These are phyloP conservation scores for Fusarium sp. DNA, from an alignment of 2,329 filamentous ascomycete genomes.

Conservation along the genomic window DNA sequence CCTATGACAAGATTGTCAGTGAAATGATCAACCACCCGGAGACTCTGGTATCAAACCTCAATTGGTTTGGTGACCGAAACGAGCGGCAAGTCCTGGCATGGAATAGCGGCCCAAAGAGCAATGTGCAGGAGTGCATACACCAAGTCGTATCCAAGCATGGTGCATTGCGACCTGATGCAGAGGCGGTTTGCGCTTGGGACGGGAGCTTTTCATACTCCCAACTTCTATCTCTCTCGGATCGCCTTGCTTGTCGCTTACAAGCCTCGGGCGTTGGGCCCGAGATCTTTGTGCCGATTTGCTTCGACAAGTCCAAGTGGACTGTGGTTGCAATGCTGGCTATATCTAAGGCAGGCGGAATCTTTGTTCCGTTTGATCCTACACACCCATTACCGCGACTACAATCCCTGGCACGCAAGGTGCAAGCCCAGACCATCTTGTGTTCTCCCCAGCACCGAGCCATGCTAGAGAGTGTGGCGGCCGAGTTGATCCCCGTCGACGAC, in stretches of 20 bases:
- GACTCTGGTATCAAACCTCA: constrained; percentile 55
- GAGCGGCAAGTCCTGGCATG: constrained; percentile 58
- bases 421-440: constrained; percentile 32
- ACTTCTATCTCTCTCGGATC: constrained; percentile 52
- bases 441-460: constrained; percentile 33
- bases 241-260: constrained; percentile 46
- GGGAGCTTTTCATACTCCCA: constrained; percentile 56
- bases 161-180: constrained; percentile 45
- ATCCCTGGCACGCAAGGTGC: constrained; percentile 26
- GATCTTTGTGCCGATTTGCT: constrained; percentile 42
- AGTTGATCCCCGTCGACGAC: constrained; percentile 33
- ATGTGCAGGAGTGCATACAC: constrained; percentile 55
- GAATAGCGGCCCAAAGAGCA: constrained; percentile 26
- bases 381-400: constrained; percentile 34
- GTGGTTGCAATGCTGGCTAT: constrained; percentile 44
- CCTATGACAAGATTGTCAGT: constrained; percentile 61
- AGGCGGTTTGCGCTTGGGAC: constrained; percentile 59
- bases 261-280: constrained; percentile 41
- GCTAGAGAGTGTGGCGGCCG: constrained; percentile 18
- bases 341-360: constrained; percentile 42
- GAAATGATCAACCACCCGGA: constrained; percentile 54
- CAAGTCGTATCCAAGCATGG: constrained; percentile 54
- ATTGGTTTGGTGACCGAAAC: constrained; percentile 63
- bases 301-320: constrained; percentile 46
- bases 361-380: constrained; percentile 38